These are phyloP conservation scores for Colletotrichum sp. DNA, from an alignment of 2,329 filamentous ascomycete genomes.

Conservation along the genomic window DNA sequence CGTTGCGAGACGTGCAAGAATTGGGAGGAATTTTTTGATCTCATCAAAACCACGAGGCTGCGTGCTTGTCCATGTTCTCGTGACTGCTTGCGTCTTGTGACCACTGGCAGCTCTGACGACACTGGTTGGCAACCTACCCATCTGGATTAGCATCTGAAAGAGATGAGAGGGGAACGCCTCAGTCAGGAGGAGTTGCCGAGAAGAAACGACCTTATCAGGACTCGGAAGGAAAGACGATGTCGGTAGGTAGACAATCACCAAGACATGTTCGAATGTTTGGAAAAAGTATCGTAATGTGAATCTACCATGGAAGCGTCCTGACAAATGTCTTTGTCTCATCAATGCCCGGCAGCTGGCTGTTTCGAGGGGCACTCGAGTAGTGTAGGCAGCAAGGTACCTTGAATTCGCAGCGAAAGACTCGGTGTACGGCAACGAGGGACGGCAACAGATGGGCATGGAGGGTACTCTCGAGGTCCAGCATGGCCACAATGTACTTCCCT, in stretches of 20 bases:
- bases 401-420: background rate
- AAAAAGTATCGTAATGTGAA: background rate
- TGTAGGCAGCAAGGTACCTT: background rate
- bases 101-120: background rate
- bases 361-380: background rate
- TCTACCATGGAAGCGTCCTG: background rate
- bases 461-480: background rate
- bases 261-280: background rate
- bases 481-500: background rate
- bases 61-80: background rate
- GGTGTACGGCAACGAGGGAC: background rate
- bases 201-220: background rate
- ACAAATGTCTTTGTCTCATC: slow-evolving; percentile 2
- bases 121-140: background rate
- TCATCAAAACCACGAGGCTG: background rate
- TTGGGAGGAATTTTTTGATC: background rate
- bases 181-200: background rate
- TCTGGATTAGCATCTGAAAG: background rate
- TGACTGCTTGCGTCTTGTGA: background rate
- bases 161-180: slow-evolving; percentile 1
- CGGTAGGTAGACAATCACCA: background rate
- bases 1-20: slow-evolving; percentile 1
- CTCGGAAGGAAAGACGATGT: background rate
- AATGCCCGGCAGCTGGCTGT: background rate
- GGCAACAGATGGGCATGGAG: background rate